phyloP scores from a whole-genome alignment of 805 yeast species.

The Maudiozyma serrabonitensis region DNA sequence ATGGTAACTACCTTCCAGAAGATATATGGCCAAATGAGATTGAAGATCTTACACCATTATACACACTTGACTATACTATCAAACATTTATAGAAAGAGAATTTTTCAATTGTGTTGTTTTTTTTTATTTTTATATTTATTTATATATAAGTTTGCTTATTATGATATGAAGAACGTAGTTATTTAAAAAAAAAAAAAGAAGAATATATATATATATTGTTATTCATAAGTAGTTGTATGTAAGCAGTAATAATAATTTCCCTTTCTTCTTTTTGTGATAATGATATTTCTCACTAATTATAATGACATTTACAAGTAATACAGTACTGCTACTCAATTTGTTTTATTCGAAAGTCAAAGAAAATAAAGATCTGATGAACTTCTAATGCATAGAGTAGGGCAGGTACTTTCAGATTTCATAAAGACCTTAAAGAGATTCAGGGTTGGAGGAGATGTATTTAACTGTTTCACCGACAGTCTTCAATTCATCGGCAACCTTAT shows the following conservation, averaged over 20 bases:
- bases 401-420: too few relatives aligned
- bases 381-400: too few relatives aligned
- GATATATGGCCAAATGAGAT: slow-evolving; percentile 41
- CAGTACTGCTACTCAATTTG: neutral
- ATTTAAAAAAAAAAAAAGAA: too few relatives aligned
- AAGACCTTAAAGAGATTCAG: slow-evolving; percentile 30
- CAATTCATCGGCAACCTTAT: slow-evolving; percentile 85
- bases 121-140: too few relatives aligned
- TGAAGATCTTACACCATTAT: slow-evolving; percentile 25
- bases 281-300: neutral
- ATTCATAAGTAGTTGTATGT: neutral
- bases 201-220: too few relatives aligned
- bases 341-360: too few relatives aligned
- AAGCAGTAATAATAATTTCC: neutral
- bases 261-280: neutral
- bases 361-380: too few relatives aligned
- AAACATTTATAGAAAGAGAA: slow-evolving; percentile 1
- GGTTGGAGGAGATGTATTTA: slow-evolving; percentile 69
- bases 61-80: slow-evolving; percentile 16
- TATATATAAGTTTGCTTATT: too few relatives aligned
- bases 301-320: neutral
- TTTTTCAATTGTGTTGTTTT: neutral
- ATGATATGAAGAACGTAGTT: too few relatives aligned
- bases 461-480: slow-evolving; percentile 91
- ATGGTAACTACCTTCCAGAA: slow-evolving; percentile 50